Percentiles rank a stretch among this genome's conserved stretches.
Evolutionary conservation across 1,284 basidiomycete genomes (phyloP).

Genomic region (Malassezia caprae): DNA sequence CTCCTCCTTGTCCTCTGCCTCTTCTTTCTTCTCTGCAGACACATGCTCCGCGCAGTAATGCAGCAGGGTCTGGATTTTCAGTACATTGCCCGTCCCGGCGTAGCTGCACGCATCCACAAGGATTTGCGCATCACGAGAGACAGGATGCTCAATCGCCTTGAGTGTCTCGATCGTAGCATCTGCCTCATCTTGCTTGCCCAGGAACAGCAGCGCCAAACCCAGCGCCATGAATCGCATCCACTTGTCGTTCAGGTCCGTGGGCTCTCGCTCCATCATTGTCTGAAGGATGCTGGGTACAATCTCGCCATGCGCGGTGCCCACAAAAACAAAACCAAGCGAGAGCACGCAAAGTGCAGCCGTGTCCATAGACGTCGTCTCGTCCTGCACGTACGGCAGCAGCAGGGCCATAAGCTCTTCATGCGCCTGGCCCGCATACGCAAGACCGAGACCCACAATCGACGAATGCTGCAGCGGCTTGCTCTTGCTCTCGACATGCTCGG

Average conservation of each 20-base stretch:
- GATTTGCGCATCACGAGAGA: conserved; percentile 80
- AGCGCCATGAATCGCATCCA: conserved; percentile 87
- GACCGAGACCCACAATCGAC: conserved; percentile 63
- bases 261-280: conserved; percentile 63
- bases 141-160: conserved; percentile 85
- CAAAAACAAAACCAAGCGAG: conserved; percentile 86
- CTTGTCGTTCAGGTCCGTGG: conserved; percentile 53
- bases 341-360: conserved; percentile 75
- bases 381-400: conserved; percentile 38
- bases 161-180: conserved; percentile 92
- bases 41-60: conserved; percentile 89
- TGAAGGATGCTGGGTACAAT: conserved; percentile 81
- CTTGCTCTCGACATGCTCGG: conserved; percentile 82
- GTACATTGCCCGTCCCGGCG: conserved; percentile 88
- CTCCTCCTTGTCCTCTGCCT: conserved; percentile 27
- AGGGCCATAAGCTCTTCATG: conserved; percentile 64
- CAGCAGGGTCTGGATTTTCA: conserved; percentile 85
- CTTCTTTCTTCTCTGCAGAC: conserved; percentile 51
- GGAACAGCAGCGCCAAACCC: conserved; percentile 79
- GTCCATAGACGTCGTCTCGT: conserved; percentile 62
- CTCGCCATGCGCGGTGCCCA: conserved; percentile 89
- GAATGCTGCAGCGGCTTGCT: conserved; percentile 72
- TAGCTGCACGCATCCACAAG: conserved; percentile 89
- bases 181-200: conserved; percentile 59
- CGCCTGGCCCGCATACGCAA: conserved; percentile 87